Evolutionary conservation across 495 filamentous ascomycete genomes (phyloP).

Genomic region (Xylaria bambusicola): DNA sequence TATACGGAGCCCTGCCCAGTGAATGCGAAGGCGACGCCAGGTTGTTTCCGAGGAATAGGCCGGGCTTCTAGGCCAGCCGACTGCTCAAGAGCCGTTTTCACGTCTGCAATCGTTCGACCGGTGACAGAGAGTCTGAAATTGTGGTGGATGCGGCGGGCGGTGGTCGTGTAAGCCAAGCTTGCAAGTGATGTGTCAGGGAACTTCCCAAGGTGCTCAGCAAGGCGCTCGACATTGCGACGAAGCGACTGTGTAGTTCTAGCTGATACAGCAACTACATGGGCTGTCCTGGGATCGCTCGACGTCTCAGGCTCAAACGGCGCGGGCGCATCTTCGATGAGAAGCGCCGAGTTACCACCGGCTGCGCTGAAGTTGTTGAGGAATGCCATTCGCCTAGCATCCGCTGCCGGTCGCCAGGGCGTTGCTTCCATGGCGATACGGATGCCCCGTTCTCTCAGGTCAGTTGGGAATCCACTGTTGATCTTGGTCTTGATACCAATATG

Average conservation of each 20-base stretch:
- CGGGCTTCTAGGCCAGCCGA: conserved; percentile 33
- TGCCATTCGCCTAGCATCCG: conserved; percentile 17
- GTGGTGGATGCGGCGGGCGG: conserved; percentile 70
- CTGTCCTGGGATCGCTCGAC: background rate
- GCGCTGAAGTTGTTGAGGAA: conserved; percentile 41
- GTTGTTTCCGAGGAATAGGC: background rate
- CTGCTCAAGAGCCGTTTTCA: conserved; percentile 26
- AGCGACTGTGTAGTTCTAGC: background rate
- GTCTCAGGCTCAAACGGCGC: background rate
- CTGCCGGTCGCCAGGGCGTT: background rate
- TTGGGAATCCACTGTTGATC: background rate
- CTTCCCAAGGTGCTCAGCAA: conserved; percentile 31
- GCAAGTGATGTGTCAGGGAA: conserved; percentile 40
- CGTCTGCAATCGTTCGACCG: conserved; percentile 46
- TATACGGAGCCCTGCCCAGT: background rate
- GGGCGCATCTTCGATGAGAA: background rate
- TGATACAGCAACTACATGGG: background rate
- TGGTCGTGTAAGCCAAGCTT: conserved; percentile 68
- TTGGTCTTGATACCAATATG: conserved; percentile 45
- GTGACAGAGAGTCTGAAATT: conserved; percentile 48
- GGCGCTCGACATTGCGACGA: conserved; percentile 14
- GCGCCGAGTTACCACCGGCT: conserved; percentile 22
- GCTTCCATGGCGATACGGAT: background rate
- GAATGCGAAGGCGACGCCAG: background rate
- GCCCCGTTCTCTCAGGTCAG: background rate